Evolutionary conservation across 2,329 filamentous ascomycete species (phyloP), one percentile per base, ranked within the genome.

Genomic region (Colletotrichum salicis): DNA sequence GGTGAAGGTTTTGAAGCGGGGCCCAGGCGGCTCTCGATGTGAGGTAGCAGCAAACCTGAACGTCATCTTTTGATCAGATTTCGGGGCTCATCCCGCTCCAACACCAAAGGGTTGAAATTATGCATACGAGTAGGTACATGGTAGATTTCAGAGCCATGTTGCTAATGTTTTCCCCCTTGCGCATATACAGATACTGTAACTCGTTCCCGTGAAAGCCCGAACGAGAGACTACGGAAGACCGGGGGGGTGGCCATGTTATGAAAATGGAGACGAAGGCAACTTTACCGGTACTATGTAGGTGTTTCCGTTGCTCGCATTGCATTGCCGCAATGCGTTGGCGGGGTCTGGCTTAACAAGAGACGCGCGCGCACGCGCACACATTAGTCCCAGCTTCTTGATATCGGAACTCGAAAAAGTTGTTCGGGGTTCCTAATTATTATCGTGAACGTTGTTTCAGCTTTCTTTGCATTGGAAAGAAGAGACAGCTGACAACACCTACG

Each of bases 41-140:
- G 33, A 31, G 45, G 51, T 62, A 48, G 59, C 67, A 70, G 62
- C 61, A 61, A 27, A 41, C 13, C 58, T 58, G 45, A 67, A 74
- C 72, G 72, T 74, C 72, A 74, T 74, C 71, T 58, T 67, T 65
- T 58, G 62, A 56, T 68, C 58, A 71, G 31, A 58, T 71, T 69
- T 27, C 48, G 61, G 70, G 70, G 45, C 51, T 63, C 51, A 62
- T 59, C 55, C 51, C 52, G 24, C 19, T 35, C 41, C 41, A n/a
- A 48, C 10, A 22, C 41, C 41, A 48, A 11, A 6, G 13, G 37
- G 15, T 19, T n/a, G 19, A 19, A 48, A n/a, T 48, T 48, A 8
- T 37, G 7, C 48, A 19, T 22, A 24, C 4, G 29, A 31, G 13
- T n/a, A 35, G 33, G 13, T 19, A 35, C n/a, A 51, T 15, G 37